Conservation (phyloP, 1,284 basidiomycete genomes). For the Puccinia brachypodii region DNA sequence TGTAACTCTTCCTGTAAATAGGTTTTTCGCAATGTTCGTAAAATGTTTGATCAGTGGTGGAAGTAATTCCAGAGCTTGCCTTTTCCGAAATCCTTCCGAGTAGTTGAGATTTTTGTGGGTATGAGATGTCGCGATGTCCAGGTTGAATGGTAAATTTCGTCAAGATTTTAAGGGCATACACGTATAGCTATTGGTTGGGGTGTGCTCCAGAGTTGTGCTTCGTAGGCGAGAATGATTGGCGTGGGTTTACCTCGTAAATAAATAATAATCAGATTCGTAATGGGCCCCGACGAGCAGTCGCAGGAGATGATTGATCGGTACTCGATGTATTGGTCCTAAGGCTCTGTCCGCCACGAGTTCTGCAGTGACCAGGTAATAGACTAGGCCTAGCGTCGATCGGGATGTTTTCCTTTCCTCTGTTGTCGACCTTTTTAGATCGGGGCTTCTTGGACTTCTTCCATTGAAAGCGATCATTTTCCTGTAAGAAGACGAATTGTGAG, state of each 20-base stretch:
- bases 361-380: not conserved
- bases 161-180: not conserved
- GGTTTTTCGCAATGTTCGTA: not conserved
- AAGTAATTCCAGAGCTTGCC: not conserved
- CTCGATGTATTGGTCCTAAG: not conserved
- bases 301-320: not conserved
- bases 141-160: not conserved
- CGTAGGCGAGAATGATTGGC: not conserved
- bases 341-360: not conserved
- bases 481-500: not conserved
- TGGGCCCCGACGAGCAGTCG: not conserved
- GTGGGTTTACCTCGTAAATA: not conserved
- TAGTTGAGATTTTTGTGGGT: not conserved
- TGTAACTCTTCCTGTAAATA: not conserved
- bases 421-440: not conserved
- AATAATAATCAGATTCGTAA: conserved; percentile 3
- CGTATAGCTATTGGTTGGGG: too few relatives aligned
- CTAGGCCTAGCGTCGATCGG: not conserved
- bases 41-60: not conserved
- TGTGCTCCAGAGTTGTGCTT: too few relatives aligned
- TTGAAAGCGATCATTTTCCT: not conserved
- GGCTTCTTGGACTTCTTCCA: not conserved
- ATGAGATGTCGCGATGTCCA: conserved; percentile 8
- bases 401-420: not conserved
- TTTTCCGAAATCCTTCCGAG: not conserved